Evolutionary conservation across 1,284 basidiomycete species (phyloP), one percentile per base, ranked within the genome.

Genomic region (Leccinum olivaceoglutinosum): DNA sequence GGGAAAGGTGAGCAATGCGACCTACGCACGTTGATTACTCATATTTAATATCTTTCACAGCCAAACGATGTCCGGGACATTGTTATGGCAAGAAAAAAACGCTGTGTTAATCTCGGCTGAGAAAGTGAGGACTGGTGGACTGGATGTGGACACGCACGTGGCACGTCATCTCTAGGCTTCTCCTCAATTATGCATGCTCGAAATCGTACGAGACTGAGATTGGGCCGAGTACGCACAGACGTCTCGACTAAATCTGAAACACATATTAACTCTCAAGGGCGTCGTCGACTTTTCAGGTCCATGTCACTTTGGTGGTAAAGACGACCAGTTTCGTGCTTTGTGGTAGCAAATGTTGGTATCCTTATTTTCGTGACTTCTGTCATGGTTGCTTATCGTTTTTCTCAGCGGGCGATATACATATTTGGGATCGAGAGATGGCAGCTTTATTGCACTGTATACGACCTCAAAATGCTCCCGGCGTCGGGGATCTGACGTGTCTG

Each of bases 341-440:
- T 69, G 87, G 87, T 56, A 85, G 86, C 11, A 91, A 92, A 83
- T 80, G 90, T 86, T 59, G 29, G 66, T 66, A 44, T 59, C 29
- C 14, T n/a, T 34, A 63, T 18, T 44, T 58, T 29, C 29, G 29
- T 29, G 29, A 29, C 89, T 9, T 90, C 87, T 67, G 83, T 92
- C 16, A 57, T 51, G 21, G 4, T 60, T 36, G 25, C 64, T 73
- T 16, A 65, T 64, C 2, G n/a, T 16, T 36, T 41, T 29, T 29
- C n/a, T 63, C 62, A 91, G 90, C 82, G 65, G 90, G 90, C 2
- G 88, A 91, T 69, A 85, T 92, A 36, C 87, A 90, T 69, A 89
- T 92, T n/a, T 92, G 90, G 90, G 90, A 92, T 70, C 82, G 85
- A 63, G 87, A 90, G 74, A 88, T 87, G 8, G 90, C 82, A 9